Conservation (phyloP, 306 rosid species). For the Cyclanthera cordifolia region DNA sequence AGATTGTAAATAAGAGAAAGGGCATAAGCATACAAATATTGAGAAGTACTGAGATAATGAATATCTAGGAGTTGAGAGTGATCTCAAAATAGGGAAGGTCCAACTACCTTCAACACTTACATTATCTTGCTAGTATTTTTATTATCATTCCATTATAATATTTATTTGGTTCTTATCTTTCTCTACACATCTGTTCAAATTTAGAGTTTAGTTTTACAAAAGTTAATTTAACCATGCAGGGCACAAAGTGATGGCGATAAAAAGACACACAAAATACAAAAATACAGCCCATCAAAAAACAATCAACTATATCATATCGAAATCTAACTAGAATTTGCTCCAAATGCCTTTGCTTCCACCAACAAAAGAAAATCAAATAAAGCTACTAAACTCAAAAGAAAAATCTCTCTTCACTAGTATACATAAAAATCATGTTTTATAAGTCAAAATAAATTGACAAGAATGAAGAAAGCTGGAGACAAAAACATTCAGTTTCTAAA, state of each 20-base stretch:
- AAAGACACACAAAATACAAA: constrained; percentile 1
- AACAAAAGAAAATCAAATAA: not conserved
- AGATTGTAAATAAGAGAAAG: too few relatives aligned
- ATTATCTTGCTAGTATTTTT: too few relatives aligned
- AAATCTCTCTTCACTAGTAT: not conserved
- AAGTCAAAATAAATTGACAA: not conserved
- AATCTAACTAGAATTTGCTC: not conserved
- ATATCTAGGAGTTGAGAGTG: too few relatives aligned
- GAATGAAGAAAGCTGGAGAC: not conserved
- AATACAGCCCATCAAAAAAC: not conserved
- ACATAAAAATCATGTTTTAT: not conserved
- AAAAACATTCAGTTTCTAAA: not conserved
- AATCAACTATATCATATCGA: not conserved
- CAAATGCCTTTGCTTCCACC: not conserved
- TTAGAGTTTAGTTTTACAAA: not conserved
- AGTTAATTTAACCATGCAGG: not conserved
- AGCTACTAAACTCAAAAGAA: not conserved
- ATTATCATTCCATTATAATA: too few relatives aligned
- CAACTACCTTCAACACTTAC: too few relatives aligned
- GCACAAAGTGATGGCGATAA: not conserved
- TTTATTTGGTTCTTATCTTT: too few relatives aligned
- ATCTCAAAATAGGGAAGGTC: too few relatives aligned
- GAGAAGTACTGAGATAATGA: too few relatives aligned
- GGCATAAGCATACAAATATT: too few relatives aligned
- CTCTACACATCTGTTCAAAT: too few relatives aligned